A percentile compares a stretch with the other conserved stretches of the same genome.
Conservation (phyloP, 495 filamentous ascomycete genomes). For the Trichoderma gamsii region DNA sequence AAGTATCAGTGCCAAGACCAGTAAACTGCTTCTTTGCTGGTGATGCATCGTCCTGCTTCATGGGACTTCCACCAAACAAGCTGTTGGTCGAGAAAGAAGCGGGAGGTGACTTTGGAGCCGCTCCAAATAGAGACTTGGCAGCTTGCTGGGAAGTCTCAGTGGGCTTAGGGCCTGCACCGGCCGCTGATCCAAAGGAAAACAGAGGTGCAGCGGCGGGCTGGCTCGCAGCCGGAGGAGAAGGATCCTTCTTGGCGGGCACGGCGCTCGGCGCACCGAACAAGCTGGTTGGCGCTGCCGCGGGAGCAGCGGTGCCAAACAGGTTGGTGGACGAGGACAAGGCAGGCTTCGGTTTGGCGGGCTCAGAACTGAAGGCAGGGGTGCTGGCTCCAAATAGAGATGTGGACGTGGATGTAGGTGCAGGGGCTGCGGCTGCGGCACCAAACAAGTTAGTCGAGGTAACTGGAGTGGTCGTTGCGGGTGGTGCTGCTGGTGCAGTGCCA, state of each 20-base stretch:
- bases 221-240: conserved; percentile 4
- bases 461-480: conserved; percentile 18
- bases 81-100: not conserved
- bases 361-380: conserved; percentile 8
- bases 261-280: conserved; percentile 18
- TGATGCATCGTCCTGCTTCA: conserved; percentile 17
- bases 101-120: conserved; percentile 14
- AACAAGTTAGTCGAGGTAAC: conserved; percentile 24
- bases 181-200: conserved; percentile 24
- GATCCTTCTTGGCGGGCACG: conserved; percentile 16
- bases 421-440: conserved; percentile 17
- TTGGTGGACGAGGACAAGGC: conserved; percentile 20
- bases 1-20: conserved; percentile 16
- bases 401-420: conserved; percentile 20
- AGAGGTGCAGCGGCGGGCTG: conserved; percentile 20
- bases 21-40: conserved; percentile 22
- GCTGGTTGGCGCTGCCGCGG: conserved; percentile 14
- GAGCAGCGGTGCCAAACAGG: conserved; percentile 21
- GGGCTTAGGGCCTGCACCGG: not conserved
- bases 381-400: conserved; percentile 27
- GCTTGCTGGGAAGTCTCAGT: conserved; percentile 13
- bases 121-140: conserved; percentile 24
- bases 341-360: conserved; percentile 26
- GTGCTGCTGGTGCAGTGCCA: conserved; percentile 25
- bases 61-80: conserved; percentile 17